Evolutionary conservation across 2,329 filamentous ascomycete genomes (phyloP).

Genomic region (Cadophora sp.): DNA sequence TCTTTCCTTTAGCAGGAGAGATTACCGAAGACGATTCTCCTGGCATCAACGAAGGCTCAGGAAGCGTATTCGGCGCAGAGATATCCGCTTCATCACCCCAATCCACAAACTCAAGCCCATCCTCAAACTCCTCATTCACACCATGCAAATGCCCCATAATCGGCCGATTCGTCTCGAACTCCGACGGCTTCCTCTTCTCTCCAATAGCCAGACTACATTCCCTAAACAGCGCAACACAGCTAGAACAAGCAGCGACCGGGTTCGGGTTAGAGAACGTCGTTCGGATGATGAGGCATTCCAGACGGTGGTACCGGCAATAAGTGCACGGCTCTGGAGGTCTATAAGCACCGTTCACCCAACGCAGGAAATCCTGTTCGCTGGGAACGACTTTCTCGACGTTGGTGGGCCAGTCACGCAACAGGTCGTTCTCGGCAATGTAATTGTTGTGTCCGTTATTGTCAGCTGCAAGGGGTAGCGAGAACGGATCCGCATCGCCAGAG

Average conservation of each 20-base stretch:
- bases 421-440: slow-evolving; percentile 11
- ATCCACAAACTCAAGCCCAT: slow-evolving; percentile 13
- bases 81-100: slow-evolving; percentile 15
- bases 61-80: slow-evolving; percentile 1
- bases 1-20: slow-evolving; percentile 4
- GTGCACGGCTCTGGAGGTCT: slow-evolving; percentile 9
- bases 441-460: slow-evolving; percentile 1
- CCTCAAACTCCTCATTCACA: slow-evolving; percentile 14
- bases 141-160: slow-evolving; percentile 19
- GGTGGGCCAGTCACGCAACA: slow-evolving; percentile 13
- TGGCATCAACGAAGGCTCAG: not conserved
- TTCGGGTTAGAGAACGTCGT: slow-evolving; percentile 14
- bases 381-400: slow-evolving; percentile 18
- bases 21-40: not conserved
- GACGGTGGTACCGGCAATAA: slow-evolving; percentile 13
- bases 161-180: slow-evolving; percentile 13
- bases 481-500: not conserved
- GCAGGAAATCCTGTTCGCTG: slow-evolving; percentile 13
- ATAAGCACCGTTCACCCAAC: slow-evolving; percentile 16
- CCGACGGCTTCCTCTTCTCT: slow-evolving; percentile 16
- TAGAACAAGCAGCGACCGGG: slow-evolving; percentile 13
- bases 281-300: slow-evolving; percentile 18
- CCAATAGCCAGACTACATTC: slow-evolving; percentile 16
- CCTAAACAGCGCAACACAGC: slow-evolving; percentile 15
- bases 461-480: slow-evolving; percentile 8